phyloP scores from a whole-genome alignment of 108 stramenopile species.

The Pseudonitzschia multiseries region DNA sequence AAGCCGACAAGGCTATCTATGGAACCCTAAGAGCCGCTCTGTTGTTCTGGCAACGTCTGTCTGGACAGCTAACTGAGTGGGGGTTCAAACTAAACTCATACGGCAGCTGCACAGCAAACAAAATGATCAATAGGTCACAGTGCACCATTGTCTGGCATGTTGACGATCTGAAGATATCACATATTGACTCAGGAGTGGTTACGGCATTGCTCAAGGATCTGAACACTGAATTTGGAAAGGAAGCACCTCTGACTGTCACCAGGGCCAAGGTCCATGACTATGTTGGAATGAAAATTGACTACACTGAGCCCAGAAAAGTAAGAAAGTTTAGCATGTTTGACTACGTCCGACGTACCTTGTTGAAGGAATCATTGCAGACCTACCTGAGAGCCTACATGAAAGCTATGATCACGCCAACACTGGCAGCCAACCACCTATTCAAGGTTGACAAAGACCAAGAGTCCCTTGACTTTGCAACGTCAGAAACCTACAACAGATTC shows the following conservation, averaged over 20 bases:
- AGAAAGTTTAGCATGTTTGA: background rate
- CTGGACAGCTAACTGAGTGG: no score
- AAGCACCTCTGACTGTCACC: background rate
- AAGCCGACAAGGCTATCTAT: no score
- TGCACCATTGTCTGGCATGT: background rate
- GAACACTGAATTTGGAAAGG: background rate
- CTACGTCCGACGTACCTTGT: no score
- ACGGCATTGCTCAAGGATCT: background rate
- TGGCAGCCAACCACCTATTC: background rate
- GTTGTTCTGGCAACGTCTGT: no score
- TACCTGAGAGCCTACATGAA: background rate
- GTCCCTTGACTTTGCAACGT: no score
- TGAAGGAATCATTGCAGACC: background rate
- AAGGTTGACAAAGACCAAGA: background rate
- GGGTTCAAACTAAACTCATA: background rate
- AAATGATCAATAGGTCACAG: background rate
- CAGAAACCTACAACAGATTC: background rate
- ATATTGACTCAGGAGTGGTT: background rate
- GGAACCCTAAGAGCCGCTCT: no score
- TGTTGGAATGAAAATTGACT: background rate
- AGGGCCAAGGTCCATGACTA: background rate
- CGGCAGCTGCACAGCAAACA: background rate
- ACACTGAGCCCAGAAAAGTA: background rate
- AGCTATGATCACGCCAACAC: background rate
- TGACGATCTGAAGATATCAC: background rate